Base-by-base conservation (phyloP, 129 eudicot genomes). In the Lactuca sativa region DNA sequence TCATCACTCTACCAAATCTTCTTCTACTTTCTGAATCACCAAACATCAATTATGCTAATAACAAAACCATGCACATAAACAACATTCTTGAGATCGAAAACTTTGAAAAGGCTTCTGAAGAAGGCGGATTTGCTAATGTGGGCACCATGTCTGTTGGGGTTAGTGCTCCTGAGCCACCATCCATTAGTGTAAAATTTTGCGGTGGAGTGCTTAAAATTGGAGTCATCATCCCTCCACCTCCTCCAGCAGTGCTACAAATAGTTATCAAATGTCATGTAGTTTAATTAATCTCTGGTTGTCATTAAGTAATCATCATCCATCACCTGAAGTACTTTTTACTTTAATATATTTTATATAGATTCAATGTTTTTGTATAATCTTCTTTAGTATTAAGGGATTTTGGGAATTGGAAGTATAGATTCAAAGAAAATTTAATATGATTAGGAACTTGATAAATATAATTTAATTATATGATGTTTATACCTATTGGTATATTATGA, bases 91-190 rank as follows among this genome's bases (percentile, higher is more conserved):
- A 64, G 14, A 38, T 11, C n/a, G 12, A 7, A 34, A 51, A 62
- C 62, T 37, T 41, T 18, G 21, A n/a, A 63, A 54, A n/a, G 4
- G 71, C 78, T 25, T 11, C 13, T 14, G 65, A 40, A 63, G 78
- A 47, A 73, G 77, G 41, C 4, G 71, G 11, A 56, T 41, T 30
- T 33, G 55, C 77, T 15, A 37, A 17, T 8, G 8, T 25, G 0
- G 69, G 69, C 4, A 25, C 71, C 78, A 63, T 31, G 41, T 43
- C 74, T 13, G 51, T 11, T 8, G 74, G 74, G 10, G 66, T 57
- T 57, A 57, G 47, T 9, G 32, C 43, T 57, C 74, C 74, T 7
- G 9, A 43, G 12, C 16, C 48, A 38, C 74, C 41, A 16, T 11
- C 57, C n/a, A 56, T 15, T 56, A 63, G 64, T 38, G 64, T 51